phyloP scores from a whole-genome alignment of 306 rosid genomes.

The Prunus mongolica region DNA sequence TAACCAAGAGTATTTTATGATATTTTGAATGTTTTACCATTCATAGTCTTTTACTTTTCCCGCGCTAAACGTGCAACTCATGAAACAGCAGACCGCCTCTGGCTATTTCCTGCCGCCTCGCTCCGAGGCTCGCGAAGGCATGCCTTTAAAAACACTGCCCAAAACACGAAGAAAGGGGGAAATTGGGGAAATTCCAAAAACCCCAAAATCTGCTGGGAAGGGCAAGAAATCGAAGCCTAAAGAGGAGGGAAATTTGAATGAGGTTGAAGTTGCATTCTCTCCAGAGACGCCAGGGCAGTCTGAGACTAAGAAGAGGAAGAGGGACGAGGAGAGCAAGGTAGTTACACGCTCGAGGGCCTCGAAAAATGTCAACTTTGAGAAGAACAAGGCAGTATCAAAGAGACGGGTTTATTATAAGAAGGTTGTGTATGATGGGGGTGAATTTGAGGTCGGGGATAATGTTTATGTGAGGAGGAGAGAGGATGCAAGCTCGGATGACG shows the following conservation, averaged over 20 bases:
- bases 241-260: conserved; percentile 17
- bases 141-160: too few species aligned
- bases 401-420: conserved; percentile 54
- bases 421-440: conserved; percentile 80
- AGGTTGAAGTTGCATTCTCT: conserved; percentile 22
- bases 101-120: too few species aligned
- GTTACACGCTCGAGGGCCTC: conserved; percentile 45
- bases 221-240: conserved; percentile 4
- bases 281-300: conserved; percentile 53
- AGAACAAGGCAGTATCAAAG: conserved; percentile 16
- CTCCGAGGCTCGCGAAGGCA: too few species aligned
- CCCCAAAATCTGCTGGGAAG: conserved; percentile 6
- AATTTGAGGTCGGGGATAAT: conserved; percentile 67
- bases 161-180: neutral
- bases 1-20: too few species aligned
- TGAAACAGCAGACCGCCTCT: too few species aligned
- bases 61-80: too few species aligned
- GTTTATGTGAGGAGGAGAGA: conserved; percentile 85
- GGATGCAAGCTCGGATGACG: conserved; percentile 61
- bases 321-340: conserved; percentile 24
- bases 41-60: too few species aligned
- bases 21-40: too few species aligned
- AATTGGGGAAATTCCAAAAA: neutral
- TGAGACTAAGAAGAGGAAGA: conserved; percentile 58
- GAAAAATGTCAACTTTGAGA: conserved; percentile 21